These are phyloP conservation scores for Saturnispora galanensis DNA, from an alignment of 805 yeast genomes.

Conservation along the genomic window DNA sequence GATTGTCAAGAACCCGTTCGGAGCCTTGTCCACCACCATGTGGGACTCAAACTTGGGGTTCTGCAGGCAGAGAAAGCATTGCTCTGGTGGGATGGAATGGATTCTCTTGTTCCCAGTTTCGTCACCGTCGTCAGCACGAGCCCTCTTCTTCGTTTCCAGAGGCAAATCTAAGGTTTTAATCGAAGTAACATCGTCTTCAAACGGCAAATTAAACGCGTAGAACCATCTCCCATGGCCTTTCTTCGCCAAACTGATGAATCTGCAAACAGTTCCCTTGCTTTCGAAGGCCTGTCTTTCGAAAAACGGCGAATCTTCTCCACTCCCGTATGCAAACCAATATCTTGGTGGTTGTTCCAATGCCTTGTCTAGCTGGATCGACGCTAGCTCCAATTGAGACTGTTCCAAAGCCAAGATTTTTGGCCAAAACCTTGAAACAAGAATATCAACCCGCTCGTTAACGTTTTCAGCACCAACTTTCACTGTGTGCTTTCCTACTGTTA, in stretches of 20 bases:
- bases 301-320: conserved; percentile 34
- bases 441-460: conserved; percentile 28
- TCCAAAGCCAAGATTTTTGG: conserved; percentile 41
- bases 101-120: background rate
- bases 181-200: conserved; percentile 5
- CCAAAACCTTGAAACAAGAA: conserved; percentile 54
- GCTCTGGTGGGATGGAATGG: conserved; percentile 37
- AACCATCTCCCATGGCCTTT: conserved; percentile 59
- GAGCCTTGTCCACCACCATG: conserved; percentile 70
- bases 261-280: conserved; percentile 31
- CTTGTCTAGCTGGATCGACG: background rate
- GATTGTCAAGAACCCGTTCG: conserved; percentile 54
- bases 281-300: conserved; percentile 48
- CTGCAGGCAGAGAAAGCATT: conserved; percentile 77
- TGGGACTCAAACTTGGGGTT: conserved; percentile 71
- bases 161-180: background rate
- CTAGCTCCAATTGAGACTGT: conserved; percentile 19
- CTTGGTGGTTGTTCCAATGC: conserved; percentile 37
- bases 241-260: conserved; percentile 57
- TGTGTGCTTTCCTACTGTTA: background rate
- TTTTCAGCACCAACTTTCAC: background rate
- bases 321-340: conserved; percentile 56
- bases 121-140: background rate
- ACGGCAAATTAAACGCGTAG: conserved; percentile 49
- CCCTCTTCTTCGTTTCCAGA: background rate